Base-by-base conservation (phyloP, 2,329 filamentous ascomycete genomes). In the Aspergillus tamarii region DNA sequence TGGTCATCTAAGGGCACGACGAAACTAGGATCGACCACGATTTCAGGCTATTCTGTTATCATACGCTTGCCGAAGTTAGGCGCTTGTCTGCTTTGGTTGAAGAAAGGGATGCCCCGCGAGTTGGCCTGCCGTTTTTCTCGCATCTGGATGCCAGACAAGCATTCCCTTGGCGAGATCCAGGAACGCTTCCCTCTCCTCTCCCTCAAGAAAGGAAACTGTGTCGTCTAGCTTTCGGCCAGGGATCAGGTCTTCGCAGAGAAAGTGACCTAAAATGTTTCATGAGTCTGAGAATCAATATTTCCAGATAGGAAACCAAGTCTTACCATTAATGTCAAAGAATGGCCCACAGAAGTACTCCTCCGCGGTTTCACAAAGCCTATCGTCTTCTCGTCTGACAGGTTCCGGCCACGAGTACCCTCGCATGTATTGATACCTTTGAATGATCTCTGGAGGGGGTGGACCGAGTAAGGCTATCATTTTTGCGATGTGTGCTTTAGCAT, bases 381-480 rank as follows among this genome's bases (percentile, higher is more conserved):
- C 67, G 28, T 73, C 72, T 69, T 72, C 69, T 65, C 68, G 64
- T 69, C 64, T 68, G 57, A 78, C 61, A 66, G 72, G 64, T 62
- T 72, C 39, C 5, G 72, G 72, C 72, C 72, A 80, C n/a, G 36
- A 61, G 58, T 73, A 72, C 41, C 70, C 69, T 68, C 64, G 67
- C 70, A 74, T 76, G 52, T 50, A 70, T 59, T 70, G 71, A 67
- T 72, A 79, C 71, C 74, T 72, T 65, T 72, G 62, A 60, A 81
- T 61, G 10, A 81, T 52, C 61, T 77, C 73, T 61, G 66, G 71
- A 50, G 77, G 78, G 6, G 79, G 79, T 41, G 72, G 74, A 16
- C 79, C 80, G 2, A 82, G 67, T 62, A 82, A 70, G 21, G 74
- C 76, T 59, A 81, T 79, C 72, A 83, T 82, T 65, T 82, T 73